Evolutionary conservation across 78 protist genomes (phyloP), one percentile per base, ranked within the genome.

Genomic region (Dictyostelium citrinum): DNA sequence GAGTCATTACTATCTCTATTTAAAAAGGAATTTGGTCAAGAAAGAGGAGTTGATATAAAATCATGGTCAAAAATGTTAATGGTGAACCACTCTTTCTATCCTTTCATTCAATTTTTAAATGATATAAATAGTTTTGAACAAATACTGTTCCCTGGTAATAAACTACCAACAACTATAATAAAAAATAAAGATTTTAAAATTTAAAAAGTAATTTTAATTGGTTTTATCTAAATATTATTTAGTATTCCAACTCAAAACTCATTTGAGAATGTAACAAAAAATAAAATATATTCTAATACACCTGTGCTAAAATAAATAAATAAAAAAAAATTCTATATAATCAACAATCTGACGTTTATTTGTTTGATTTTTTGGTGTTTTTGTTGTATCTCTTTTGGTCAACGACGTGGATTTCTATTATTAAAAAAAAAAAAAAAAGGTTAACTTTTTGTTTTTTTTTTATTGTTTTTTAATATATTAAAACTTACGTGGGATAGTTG

Each of bases 401-500:
- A 45, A 39, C 82, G 45, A 39, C 82, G 45, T 33, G 45, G 77
- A 70, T 70, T 70, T 70, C 46, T 70, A 17, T 33, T 16, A 67
- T 27, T 6, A 24, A 58, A n/a, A 58, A 49, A 45, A 5, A 6
- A 49, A 51, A 51, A 1, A 17, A 1, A 51, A 51, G n/a, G 64
- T 51, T 51, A 51, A 17, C 64, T 20, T 55, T 55, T 3, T 51
- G 24, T 55, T 61, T 58, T 5, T 10, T 20, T 16, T 22, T 22
- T 22, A 24, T 6, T 58, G 10, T 24, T 8, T 58, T 8, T 17
- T 58, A 5, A 6, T 3, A 6, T 3, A 0, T 14, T 8, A 60
- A 60, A 60, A 75, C 81, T n/a, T 75, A 75, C 81, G 85, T 33
- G 85, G 37, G 49, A 58, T 77, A 22, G 84, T 29, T 64, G 93